A percentile compares a stretch with the other conserved stretches of the same genome.
Conservation (phyloP, 129 eudicot genomes). For the Deinandra increscens region DNA sequence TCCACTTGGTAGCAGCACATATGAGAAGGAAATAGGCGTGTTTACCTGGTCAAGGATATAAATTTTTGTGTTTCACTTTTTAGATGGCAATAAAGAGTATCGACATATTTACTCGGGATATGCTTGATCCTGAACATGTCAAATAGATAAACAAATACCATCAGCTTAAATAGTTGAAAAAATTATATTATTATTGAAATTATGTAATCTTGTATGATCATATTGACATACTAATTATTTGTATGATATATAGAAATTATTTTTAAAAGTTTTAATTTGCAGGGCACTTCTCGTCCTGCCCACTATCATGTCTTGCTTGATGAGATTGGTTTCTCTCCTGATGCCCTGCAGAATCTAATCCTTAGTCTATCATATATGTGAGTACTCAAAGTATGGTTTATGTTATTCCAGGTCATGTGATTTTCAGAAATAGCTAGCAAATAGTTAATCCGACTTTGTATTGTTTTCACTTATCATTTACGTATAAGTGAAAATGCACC, state of each 20-base stretch:
- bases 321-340: slow-evolving; percentile 96
- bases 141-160: background rate
- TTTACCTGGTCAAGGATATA: slow-evolving; percentile 9
- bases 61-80: slow-evolving; percentile 11
- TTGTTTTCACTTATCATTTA: background rate
- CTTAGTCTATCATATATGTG: slow-evolving; percentile 85
- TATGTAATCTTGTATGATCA: background rate
- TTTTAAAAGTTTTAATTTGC: slow-evolving; percentile 7
- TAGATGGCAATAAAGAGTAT: background rate
- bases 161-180: background rate
- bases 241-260: background rate
- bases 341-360: slow-evolving; percentile 71
- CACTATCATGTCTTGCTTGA: slow-evolving; percentile 94
- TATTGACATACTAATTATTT: background rate
- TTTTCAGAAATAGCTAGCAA: background rate
- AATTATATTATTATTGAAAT: background rate
- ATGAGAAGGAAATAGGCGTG: background rate
- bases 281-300: slow-evolving; percentile 94
- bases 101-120: background rate
- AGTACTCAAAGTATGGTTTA: slow-evolving; percentile 27
- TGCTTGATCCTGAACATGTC: background rate
- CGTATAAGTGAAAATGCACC: too few relatives aligned
- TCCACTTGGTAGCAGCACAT: slow-evolving; percentile 2
- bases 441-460: too few relatives aligned
- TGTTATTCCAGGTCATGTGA: slow-evolving; percentile 1